Percentiles rank a stretch among this genome's conserved stretches.
phyloP scores from a whole-genome alignment of 129 eudicot genomes.

The Ambrosia trifida region DNA sequence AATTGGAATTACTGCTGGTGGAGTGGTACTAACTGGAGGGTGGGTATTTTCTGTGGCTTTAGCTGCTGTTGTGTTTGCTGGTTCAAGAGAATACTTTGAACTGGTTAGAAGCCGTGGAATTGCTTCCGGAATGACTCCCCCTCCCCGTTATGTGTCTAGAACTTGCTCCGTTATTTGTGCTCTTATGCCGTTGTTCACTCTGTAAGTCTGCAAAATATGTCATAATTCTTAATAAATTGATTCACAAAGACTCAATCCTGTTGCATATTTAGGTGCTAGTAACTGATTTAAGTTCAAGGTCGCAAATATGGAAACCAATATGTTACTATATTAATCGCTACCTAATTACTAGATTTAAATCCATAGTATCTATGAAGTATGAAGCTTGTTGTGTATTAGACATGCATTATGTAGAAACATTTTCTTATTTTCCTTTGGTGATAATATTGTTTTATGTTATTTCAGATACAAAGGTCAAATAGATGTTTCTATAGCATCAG shows the following conservation, averaged over 20 bases:
- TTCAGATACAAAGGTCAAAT: constrained; percentile 82
- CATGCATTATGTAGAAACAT: not conserved
- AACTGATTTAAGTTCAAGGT: not conserved
- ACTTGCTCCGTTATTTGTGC: constrained; percentile 85
- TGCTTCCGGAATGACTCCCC: constrained; percentile 97
- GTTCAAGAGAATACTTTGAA: constrained; percentile 90
- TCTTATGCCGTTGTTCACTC: constrained; percentile 79
- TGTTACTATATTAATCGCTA: not conserved
- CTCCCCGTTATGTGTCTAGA: constrained; percentile 88
- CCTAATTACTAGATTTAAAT: not conserved
- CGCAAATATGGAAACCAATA: not conserved
- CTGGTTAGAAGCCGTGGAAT: constrained; percentile 92
- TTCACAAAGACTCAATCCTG: not conserved
- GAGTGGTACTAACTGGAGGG: constrained; percentile 87
- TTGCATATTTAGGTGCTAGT: not conserved
- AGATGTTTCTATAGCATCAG: constrained; percentile 87
- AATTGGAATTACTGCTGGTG: constrained; percentile 78
- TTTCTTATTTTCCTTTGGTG: constrained; percentile 13
- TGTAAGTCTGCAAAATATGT: constrained; percentile 54
- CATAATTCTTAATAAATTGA: constrained; percentile 6
- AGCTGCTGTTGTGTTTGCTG: constrained; percentile 74
- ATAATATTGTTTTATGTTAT: constrained; percentile 10
- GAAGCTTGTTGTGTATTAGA: not conserved
- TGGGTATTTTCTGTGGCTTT: constrained; percentile 80
- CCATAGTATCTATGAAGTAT: not conserved